A percentile compares a stretch with the other conserved stretches of the same genome.
These are phyloP conservation scores for Lactarius tabidus DNA, from an alignment of 768 basidiomycete species.

Conservation along the genomic window DNA sequence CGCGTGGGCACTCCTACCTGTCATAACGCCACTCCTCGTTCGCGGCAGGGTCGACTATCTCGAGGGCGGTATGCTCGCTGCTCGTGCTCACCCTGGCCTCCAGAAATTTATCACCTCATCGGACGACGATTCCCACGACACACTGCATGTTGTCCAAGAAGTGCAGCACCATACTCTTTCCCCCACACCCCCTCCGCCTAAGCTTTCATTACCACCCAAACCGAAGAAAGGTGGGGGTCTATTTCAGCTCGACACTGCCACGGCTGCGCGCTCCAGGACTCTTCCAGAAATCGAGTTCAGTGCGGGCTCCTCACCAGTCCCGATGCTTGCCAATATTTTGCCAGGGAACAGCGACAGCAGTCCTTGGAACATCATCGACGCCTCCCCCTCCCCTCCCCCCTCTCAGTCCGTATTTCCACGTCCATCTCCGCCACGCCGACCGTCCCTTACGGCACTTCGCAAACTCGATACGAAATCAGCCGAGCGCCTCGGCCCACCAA, in stretches of 20 bases:
- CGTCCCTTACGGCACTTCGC: conserved; percentile 60
- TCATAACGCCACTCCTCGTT: conserved; percentile 56
- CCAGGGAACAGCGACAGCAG: conserved; percentile 39
- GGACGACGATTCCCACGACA: conserved; percentile 29
- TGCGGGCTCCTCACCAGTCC: conserved; percentile 43
- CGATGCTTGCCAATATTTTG: conserved; percentile 49
- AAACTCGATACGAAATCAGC: conserved; percentile 57
- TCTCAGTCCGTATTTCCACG: conserved; percentile 54
- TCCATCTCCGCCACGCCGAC: conserved; percentile 50
- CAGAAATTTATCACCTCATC: conserved; percentile 45
- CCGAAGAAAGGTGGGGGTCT: conserved; percentile 45
- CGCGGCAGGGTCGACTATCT: conserved; percentile 61
- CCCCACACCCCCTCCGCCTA: conserved; percentile 17
- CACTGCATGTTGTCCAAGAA: conserved; percentile 29
- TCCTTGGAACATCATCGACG: conserved; percentile 39
- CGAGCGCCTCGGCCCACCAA: conserved; percentile 51
- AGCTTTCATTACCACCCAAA: conserved; percentile 24
- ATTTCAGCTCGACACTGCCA: conserved; percentile 63
- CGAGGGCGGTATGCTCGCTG: conserved; percentile 64
- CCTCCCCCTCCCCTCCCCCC: conserved; percentile 62
- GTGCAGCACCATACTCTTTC: conserved; percentile 24
- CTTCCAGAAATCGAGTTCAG: conserved; percentile 56
- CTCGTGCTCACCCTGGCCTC: conserved; percentile 54
- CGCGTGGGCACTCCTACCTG: conserved; percentile 67
- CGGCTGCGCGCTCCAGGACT: conserved; percentile 47